A percentile compares a stretch with the other conserved stretches of the same genome.
These are phyloP conservation scores for Elongisporangium anandrum DNA, from an alignment of 352 stramenopile species.

Conservation along the genomic window DNA sequence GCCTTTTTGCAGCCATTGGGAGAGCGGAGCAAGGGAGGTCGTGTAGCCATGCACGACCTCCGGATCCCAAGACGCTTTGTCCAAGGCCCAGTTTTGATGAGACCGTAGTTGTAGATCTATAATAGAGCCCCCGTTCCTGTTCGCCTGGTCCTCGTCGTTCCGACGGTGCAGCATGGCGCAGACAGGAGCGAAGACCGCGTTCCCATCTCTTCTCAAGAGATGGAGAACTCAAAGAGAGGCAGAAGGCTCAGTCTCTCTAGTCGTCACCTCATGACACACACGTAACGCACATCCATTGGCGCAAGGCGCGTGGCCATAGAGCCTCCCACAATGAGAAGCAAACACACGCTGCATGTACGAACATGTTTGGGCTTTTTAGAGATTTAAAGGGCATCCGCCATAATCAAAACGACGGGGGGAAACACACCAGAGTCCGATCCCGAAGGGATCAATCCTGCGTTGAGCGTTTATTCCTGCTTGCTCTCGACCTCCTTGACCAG, in stretches of 20 bases:
- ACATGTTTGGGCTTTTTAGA: background rate
- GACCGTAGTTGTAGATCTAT: background rate
- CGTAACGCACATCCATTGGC: background rate
- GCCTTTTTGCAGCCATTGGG: background rate
- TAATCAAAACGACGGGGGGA: constrained; percentile 1
- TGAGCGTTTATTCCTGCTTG: constrained; percentile 57
- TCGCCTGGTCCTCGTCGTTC: background rate
- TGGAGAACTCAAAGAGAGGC: background rate
- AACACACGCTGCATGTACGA: background rate
- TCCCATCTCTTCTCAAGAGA: background rate
- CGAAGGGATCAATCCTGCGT: background rate
- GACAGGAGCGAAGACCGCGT: background rate
- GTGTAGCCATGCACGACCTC: background rate
- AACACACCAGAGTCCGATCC: background rate
- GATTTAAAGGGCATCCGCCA: background rate
- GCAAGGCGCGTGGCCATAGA: background rate
- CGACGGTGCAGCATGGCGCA: background rate
- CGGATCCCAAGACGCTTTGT: background rate
- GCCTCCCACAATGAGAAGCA: background rate
- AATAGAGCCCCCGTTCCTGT: background rate
- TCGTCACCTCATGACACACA: background rate
- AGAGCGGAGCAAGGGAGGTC: background rate
- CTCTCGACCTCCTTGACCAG: constrained; percentile 81
- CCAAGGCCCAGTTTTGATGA: constrained; percentile 3
- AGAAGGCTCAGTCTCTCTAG: background rate